phyloP scores from a whole-genome alignment of 2,329 filamentous ascomycete species.

The Pyrenophora teres region DNA sequence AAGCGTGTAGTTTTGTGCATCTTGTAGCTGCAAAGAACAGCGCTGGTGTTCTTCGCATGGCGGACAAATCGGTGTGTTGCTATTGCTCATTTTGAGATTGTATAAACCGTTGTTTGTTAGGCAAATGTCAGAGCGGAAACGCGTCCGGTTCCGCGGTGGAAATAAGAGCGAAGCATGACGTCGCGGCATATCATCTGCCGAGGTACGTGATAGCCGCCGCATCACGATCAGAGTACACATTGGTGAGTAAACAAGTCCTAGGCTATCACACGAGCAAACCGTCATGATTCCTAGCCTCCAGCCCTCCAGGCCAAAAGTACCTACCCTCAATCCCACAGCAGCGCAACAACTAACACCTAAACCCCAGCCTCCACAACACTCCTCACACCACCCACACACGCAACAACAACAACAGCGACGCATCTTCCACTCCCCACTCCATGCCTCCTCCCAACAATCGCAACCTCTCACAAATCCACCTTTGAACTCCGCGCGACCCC shows the following conservation, averaged over 20 bases:
- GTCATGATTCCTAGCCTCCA: slow-evolving; percentile 48
- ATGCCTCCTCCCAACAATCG: slow-evolving; percentile 4
- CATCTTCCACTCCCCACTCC: slow-evolving; percentile 22
- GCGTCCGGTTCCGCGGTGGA: slow-evolving; percentile 26
- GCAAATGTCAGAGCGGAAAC: slow-evolving; percentile 27
- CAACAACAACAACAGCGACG: slow-evolving; percentile 41
- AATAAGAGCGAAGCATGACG: slow-evolving; percentile 22
- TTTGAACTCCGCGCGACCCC: slow-evolving; percentile 29
- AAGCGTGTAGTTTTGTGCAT: slow-evolving; percentile 25
- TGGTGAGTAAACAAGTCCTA: not conserved
- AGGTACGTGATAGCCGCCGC: slow-evolving; percentile 23
- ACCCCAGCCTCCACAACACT: slow-evolving; percentile 29
- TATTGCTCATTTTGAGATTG: slow-evolving; percentile 1
- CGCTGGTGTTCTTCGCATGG: slow-evolving; percentile 40
- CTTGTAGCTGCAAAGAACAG: slow-evolving; percentile 37
- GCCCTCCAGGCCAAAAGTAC: slow-evolving; percentile 49
- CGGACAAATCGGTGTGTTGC: slow-evolving; percentile 16
- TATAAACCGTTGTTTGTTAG: slow-evolving; percentile 1
- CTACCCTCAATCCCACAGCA: not conserved
- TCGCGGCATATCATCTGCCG: slow-evolving; percentile 25
- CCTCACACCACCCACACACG: slow-evolving; percentile 23
- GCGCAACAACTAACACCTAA: slow-evolving; percentile 15
- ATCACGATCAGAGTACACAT: too few relatives aligned
- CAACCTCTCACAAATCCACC: not conserved
- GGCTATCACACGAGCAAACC: slow-evolving; percentile 10